Evolutionary conservation across 2,329 filamentous ascomycete genomes (phyloP).

Genomic region (Pseudonectria buxi): DNA sequence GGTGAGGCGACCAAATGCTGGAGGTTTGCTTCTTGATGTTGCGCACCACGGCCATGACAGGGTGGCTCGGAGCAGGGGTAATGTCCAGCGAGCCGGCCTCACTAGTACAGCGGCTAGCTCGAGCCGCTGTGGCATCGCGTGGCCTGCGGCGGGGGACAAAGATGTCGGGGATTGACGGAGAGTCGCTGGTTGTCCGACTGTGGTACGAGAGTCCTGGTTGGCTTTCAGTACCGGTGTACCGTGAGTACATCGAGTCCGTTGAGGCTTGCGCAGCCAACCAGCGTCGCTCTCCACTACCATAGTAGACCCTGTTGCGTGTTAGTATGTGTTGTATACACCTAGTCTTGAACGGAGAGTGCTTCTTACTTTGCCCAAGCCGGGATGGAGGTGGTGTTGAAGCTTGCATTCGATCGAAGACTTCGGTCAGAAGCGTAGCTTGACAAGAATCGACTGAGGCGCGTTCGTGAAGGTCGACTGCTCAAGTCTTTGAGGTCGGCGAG

Average conservation of each 20-base stretch:
- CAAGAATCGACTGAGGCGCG: constrained; percentile 45
- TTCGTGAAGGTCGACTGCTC: constrained; percentile 46
- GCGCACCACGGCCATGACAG: constrained; percentile 20
- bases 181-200: constrained; percentile 43
- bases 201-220: constrained; percentile 39
- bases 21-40: constrained; percentile 44
- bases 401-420: constrained; percentile 45
- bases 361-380: constrained; percentile 49
- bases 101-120: constrained; percentile 5
- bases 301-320: constrained; percentile 51
- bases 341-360: background rate
- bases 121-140: constrained; percentile 24
- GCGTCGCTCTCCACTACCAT: constrained; percentile 57
- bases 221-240: constrained; percentile 35
- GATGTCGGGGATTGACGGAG: constrained; percentile 40
- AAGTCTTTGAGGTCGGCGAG: constrained; percentile 52
- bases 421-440: constrained; percentile 44
- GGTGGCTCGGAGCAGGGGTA: constrained; percentile 25
- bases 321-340: constrained; percentile 4
- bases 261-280: constrained; percentile 40
- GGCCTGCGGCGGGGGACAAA: constrained; percentile 40
- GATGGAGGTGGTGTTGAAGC: constrained; percentile 39
- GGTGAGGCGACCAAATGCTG: constrained; percentile 67
- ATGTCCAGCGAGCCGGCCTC: constrained; percentile 39
- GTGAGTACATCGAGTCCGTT: constrained; percentile 40